Conservation (phyloP, 2,329 filamentous ascomycete genomes). For the Talaromyces rugulosus region DNA sequence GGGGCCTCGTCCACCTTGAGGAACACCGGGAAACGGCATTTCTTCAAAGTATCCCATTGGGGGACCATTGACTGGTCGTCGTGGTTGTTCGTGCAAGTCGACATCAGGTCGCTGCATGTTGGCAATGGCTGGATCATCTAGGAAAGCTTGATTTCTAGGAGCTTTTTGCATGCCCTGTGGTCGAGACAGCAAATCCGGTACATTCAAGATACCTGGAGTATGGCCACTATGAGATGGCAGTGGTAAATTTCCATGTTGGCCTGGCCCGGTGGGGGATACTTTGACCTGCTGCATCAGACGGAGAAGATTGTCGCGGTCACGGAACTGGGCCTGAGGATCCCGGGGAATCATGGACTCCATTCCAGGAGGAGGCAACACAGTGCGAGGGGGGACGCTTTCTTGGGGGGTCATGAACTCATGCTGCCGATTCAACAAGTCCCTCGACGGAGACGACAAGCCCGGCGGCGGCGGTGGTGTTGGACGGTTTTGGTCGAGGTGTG, state of each 20-base stretch:
- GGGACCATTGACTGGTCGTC: constrained; percentile 34
- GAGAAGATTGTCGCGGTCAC: constrained; percentile 79
- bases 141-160: constrained; percentile 34
- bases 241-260: constrained; percentile 19
- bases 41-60: constrained; percentile 40
- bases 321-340: constrained; percentile 46
- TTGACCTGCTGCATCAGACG: constrained; percentile 68
- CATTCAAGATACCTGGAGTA: constrained; percentile 30
- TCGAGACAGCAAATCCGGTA: constrained; percentile 32
- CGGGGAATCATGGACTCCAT: constrained; percentile 28
- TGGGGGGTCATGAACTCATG: constrained; percentile 29
- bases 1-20: constrained; percentile 21
- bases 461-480: constrained; percentile 13
- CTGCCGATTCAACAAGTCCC: constrained; percentile 8
- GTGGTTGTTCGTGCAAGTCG: constrained; percentile 28
- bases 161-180: constrained; percentile 29
- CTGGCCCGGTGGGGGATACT: constrained; percentile 23
- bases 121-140: constrained; percentile 43
- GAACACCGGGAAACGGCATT: constrained; percentile 18
- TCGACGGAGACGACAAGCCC: constrained; percentile 28
- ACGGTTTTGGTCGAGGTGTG: constrained; percentile 27
- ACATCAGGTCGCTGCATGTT: constrained; percentile 37
- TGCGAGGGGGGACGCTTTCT: constrained; percentile 16
- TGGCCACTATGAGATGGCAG: constrained; percentile 17
- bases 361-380: constrained; percentile 9